Percentiles rank a stretch among this genome's conserved stretches.
phyloP scores from a whole-genome alignment of 108 stramenopile species.

The Epipyxis sp. region DNA sequence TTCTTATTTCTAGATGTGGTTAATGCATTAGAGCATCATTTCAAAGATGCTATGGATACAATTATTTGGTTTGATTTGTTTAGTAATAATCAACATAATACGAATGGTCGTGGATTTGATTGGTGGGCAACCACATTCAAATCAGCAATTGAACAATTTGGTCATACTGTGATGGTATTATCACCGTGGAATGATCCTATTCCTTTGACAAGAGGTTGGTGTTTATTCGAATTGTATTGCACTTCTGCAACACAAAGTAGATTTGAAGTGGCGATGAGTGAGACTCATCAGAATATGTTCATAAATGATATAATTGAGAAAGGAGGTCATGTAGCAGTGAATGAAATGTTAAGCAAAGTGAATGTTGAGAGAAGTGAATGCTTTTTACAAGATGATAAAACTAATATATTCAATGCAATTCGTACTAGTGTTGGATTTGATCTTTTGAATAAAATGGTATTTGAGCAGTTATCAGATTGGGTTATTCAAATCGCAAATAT shows the following conservation, averaged over 20 bases:
- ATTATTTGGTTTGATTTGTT: constrained; percentile 27
- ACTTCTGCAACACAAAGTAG: neutral
- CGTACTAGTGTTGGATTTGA: neutral
- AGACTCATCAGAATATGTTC: neutral
- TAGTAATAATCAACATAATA: constrained; percentile 9
- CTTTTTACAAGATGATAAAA: neutral
- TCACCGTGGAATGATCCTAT: constrained; percentile 24
- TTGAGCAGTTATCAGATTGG: too few species aligned
- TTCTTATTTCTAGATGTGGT: constrained; percentile 16
- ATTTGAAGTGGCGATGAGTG: constrained; percentile 25
- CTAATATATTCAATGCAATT: neutral
- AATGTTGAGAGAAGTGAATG: neutral
- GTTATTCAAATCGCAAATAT: too few species aligned
- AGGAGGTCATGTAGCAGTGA: neutral
- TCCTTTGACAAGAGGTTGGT: constrained; percentile 15
- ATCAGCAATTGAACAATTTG: neutral
- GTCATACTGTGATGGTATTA: constrained; percentile 1
- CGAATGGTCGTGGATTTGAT: too few species aligned
- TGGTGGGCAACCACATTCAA: neutral
- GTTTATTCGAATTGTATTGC: constrained; percentile 17
- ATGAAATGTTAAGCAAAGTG: neutral
- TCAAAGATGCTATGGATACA: neutral
- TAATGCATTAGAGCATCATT: neutral
- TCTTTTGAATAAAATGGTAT: neutral
- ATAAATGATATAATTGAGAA: neutral